Evolutionary conservation across 805 yeast species (phyloP).

Genomic region (Metschnikowia santaceciliae): DNA sequence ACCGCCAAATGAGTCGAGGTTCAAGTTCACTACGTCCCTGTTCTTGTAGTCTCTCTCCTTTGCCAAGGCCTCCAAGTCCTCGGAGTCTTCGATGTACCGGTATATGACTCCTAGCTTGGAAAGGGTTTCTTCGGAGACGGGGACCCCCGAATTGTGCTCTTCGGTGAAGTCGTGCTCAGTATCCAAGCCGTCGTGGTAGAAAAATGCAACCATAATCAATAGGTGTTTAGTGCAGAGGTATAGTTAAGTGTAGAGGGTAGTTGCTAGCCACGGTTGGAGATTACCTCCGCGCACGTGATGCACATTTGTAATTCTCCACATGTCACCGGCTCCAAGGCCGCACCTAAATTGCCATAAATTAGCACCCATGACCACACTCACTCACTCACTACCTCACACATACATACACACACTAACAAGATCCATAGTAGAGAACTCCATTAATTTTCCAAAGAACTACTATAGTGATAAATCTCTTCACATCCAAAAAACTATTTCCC

Average conservation of each 20-base stretch:
- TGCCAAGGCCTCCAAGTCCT: slow-evolving; percentile 66
- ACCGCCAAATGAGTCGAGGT: slow-evolving; percentile 58
- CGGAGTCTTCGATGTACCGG: slow-evolving; percentile 44
- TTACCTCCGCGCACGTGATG: slow-evolving; percentile 3
- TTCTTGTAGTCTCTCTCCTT: slow-evolving; percentile 69
- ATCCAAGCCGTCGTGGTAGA: slow-evolving; percentile 62
- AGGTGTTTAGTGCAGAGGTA: too few species aligned
- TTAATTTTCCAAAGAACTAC: too few species aligned
- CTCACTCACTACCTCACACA: too few species aligned
- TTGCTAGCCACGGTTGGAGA: background rate
- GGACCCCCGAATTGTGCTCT: slow-evolving; percentile 67
- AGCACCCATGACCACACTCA: too few species aligned
- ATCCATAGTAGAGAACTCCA: too few species aligned
- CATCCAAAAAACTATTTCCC: too few species aligned
- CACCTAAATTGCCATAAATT: too few species aligned
- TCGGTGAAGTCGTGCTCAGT: slow-evolving; percentile 55
- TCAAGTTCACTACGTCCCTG: slow-evolving; percentile 66
- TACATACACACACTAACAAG: too few species aligned
- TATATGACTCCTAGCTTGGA: slow-evolving; percentile 66
- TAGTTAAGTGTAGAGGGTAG: background rate
- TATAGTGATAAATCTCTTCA: too few species aligned
- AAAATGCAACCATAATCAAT: slow-evolving; percentile 37
- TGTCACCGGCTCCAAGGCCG: background rate
- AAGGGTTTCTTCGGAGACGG: slow-evolving; percentile 49
- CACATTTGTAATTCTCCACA: background rate